A percentile compares a stretch with the other conserved stretches of the same genome.
phyloP scores from a whole-genome alignment of 345 rosid genomes.

The Syzygium oleosum region DNA sequence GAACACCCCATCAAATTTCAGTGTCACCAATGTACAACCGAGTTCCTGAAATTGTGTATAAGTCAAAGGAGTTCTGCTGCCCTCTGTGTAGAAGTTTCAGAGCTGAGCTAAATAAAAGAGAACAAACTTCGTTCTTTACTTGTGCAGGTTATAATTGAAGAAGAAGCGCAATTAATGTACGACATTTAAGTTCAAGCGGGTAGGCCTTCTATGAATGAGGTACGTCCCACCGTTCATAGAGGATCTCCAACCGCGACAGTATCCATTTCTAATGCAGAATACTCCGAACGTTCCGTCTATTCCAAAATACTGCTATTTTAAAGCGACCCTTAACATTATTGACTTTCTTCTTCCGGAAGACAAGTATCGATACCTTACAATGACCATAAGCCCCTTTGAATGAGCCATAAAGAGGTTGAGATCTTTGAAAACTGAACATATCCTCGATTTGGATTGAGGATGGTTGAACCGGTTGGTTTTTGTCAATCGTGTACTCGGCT shows the following conservation, averaged over 20 bases:
- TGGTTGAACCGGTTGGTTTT: slow-evolving; percentile 17
- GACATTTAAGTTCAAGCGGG: not conserved
- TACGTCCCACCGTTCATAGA: not conserved
- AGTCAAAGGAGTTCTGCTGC: not conserved
- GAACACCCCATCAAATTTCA: not conserved
- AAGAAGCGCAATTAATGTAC: not conserved
- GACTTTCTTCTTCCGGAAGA: not conserved
- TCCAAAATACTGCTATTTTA: not conserved
- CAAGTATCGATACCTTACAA: not conserved
- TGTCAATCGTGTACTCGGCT: slow-evolving; percentile 34
- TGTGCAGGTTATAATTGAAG: not conserved
- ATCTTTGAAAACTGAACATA: slow-evolving; percentile 63
- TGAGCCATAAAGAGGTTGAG: slow-evolving; percentile 72
- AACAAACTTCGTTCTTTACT: not conserved
- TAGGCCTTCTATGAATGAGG: too few relatives aligned
- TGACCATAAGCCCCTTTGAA: slow-evolving; percentile 47
- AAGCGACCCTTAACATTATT: not conserved
- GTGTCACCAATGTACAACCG: not conserved
- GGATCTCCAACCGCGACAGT: not conserved
- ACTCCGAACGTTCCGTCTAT: not conserved
- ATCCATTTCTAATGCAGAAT: not conserved
- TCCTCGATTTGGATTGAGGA: slow-evolving; percentile 37
- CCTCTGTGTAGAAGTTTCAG: not conserved
- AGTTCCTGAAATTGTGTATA: not conserved
- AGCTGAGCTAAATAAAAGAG: not conserved